Percentiles rank a stretch among this genome's conserved stretches.
phyloP scores from a whole-genome alignment of 371 early-diverging fungal species.

The Nematocida sp. region DNA sequence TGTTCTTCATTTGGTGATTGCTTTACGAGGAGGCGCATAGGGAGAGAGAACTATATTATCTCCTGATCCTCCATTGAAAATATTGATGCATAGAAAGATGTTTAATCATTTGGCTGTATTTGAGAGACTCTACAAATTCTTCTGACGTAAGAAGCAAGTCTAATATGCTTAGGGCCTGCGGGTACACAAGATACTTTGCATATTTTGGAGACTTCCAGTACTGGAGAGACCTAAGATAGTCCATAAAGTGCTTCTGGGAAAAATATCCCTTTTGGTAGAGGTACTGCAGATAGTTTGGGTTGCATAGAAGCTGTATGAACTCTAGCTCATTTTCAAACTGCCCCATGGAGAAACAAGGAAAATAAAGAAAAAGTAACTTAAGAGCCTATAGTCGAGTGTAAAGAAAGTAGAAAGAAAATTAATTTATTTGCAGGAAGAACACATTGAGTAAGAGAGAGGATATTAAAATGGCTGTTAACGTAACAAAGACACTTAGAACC shows the following conservation, averaged over 20 bases:
- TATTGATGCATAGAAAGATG: slow-evolving; percentile 45
- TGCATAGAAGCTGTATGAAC: slow-evolving; percentile 67
- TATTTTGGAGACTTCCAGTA: slow-evolving; percentile 63
- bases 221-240: slow-evolving; percentile 60
- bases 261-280: slow-evolving; percentile 64
- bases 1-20: slow-evolving; percentile 90
- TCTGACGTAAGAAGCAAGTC: slow-evolving; percentile 56
- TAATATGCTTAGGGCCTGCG: slow-evolving; percentile 63
- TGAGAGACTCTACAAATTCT: slow-evolving; percentile 49
- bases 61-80: slow-evolving; percentile 46
- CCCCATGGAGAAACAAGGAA: slow-evolving; percentile 31
- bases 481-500: too few relatives aligned
- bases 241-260: slow-evolving; percentile 55
- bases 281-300: slow-evolving; percentile 66
- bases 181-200: slow-evolving; percentile 62
- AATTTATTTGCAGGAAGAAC: too few relatives aligned
- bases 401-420: too few relatives aligned
- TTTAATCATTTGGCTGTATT: slow-evolving; percentile 53
- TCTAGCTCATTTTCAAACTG: slow-evolving; percentile 66
- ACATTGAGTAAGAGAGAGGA: too few relatives aligned
- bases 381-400: too few relatives aligned
- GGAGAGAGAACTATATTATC: neutral
- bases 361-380: too few relatives aligned
- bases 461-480: too few relatives aligned
- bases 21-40: slow-evolving; percentile 79